A percentile compares a stretch with the other conserved stretches of the same genome.
These are phyloP conservation scores for Corchorus capsularis DNA, from an alignment of 345 rosid species.

Conservation along the genomic window DNA sequence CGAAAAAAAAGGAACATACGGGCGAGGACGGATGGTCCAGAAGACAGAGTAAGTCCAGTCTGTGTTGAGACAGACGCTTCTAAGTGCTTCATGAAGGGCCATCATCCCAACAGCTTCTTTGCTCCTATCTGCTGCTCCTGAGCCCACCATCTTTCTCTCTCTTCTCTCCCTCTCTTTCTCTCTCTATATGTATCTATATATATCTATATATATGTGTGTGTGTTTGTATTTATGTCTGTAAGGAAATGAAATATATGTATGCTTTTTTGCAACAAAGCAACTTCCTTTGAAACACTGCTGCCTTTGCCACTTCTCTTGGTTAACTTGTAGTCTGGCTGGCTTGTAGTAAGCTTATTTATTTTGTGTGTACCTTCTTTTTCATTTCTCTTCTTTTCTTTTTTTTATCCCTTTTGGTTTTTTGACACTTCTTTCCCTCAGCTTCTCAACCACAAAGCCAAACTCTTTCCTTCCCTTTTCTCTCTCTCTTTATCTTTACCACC, in stretches of 20 bases:
- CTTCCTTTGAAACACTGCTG: constrained; percentile 2
- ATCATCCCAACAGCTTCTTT: constrained; percentile 99
- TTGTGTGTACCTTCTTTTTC: background rate
- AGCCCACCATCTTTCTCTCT: constrained; percentile 90
- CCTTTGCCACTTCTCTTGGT: constrained; percentile 1
- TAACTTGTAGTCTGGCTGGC: background rate
- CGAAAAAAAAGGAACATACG: constrained; percentile 44
- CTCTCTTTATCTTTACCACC: constrained; percentile 29
- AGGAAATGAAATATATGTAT: background rate
- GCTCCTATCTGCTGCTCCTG: constrained; percentile 94
- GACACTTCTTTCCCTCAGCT: constrained; percentile 20
- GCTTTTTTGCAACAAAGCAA: background rate
- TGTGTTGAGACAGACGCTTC: constrained; percentile 93
- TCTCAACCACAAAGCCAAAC: constrained; percentile 35
- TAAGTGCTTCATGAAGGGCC: constrained; percentile 99
- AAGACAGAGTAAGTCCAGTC: constrained; percentile 99
- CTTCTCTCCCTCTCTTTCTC: constrained; percentile 11
- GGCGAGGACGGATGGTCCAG: constrained; percentile 99
- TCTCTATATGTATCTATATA: constrained; percentile 10
- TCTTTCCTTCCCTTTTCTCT: constrained; percentile 21
- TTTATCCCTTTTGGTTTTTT: background rate
- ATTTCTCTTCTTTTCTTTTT: background rate
- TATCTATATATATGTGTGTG: background rate
- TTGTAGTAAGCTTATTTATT: background rate
- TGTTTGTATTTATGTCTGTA: no score